A percentile compares a stretch with the other conserved stretches of the same genome.
Conservation (phyloP, 179 eudicot genomes). For the Patellifolia procumbens region DNA sequence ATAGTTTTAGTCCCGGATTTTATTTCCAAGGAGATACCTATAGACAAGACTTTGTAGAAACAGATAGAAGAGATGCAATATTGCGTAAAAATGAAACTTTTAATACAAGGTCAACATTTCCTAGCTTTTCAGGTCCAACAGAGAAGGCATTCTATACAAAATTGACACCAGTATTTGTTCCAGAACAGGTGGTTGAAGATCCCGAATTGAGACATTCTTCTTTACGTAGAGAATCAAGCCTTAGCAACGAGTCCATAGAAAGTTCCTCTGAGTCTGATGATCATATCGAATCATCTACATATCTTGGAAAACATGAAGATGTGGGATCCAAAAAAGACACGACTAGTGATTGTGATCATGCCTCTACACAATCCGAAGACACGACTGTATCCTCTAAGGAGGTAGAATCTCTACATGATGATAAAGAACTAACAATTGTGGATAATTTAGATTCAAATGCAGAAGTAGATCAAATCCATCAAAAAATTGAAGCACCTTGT, state of each 20-base stretch:
- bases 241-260: slow-evolving; percentile 13
- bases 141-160: slow-evolving; percentile 4
- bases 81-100: slow-evolving; percentile 76
- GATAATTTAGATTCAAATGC: not conserved
- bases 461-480: slow-evolving; percentile 25
- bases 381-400: slow-evolving; percentile 19
- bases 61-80: slow-evolving; percentile 39
- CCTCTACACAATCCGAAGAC: slow-evolving; percentile 9
- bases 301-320: slow-evolving; percentile 34
- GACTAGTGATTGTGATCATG: slow-evolving; percentile 18
- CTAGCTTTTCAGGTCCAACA: slow-evolving; percentile 32
- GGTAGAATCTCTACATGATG: not conserved
- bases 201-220: slow-evolving; percentile 41
- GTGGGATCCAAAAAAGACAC: slow-evolving; percentile 15
- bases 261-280: slow-evolving; percentile 8
- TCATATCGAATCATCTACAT: slow-evolving; percentile 41
- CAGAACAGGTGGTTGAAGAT: slow-evolving; percentile 38
- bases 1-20: slow-evolving; percentile 47
- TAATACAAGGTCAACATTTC: slow-evolving; percentile 53
- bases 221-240: slow-evolving; percentile 42
- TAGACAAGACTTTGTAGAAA: slow-evolving; percentile 17
- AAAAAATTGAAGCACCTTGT: slow-evolving; percentile 26
- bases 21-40: slow-evolving; percentile 20
- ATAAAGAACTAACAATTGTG: not conserved
- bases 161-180: slow-evolving; percentile 60